A percentile compares a stretch with the other conserved stretches of the same genome.
phyloP scores from a whole-genome alignment of 495 filamentous ascomycete genomes.

The Choiromyces venosus region DNA sequence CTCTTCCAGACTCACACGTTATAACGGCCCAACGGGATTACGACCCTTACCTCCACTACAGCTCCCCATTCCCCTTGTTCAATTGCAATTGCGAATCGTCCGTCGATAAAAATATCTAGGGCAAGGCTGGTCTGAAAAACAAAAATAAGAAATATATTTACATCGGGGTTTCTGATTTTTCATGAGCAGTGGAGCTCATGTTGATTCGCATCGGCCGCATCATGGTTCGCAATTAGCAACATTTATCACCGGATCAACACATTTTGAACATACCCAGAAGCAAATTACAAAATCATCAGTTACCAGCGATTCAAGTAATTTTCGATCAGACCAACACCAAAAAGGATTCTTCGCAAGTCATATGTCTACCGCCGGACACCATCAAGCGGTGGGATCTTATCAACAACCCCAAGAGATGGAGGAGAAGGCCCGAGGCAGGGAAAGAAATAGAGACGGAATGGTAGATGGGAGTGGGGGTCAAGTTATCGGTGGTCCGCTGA shows the following conservation, averaged over 20 bases:
- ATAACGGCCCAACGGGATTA: not conserved
- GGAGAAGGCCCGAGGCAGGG: constrained; percentile 39
- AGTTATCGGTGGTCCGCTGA: constrained; percentile 43
- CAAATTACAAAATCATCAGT: constrained; percentile 25
- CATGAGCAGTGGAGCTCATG: constrained; percentile 36
- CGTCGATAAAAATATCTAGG: constrained; percentile 29
- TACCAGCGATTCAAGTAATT: constrained; percentile 28
- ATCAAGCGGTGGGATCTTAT: constrained; percentile 30
- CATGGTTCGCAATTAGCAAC: constrained; percentile 39
- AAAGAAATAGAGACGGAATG: constrained; percentile 41
- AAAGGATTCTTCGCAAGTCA: constrained; percentile 23
- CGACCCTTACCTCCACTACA: constrained; percentile 6
- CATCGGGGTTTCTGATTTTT: constrained; percentile 23
- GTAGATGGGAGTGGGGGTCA: constrained; percentile 39
- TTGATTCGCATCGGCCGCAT: constrained; percentile 40
- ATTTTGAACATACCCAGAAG: constrained; percentile 34
- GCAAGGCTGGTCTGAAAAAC: constrained; percentile 12
- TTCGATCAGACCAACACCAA: constrained; percentile 20
- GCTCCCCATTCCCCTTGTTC: not conserved
- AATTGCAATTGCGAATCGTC: constrained; percentile 28
- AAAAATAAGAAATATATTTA: constrained; percentile 15
- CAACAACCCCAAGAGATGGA: constrained; percentile 33
- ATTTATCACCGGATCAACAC: constrained; percentile 33
- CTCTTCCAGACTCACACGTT: not conserved
- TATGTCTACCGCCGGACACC: constrained; percentile 31